Percentiles rank a stretch among this genome's conserved stretches.
These are phyloP conservation scores for Fagopyrum homotropicum DNA, from an alignment of 148 eudicot genomes.

Conservation along the genomic window DNA sequence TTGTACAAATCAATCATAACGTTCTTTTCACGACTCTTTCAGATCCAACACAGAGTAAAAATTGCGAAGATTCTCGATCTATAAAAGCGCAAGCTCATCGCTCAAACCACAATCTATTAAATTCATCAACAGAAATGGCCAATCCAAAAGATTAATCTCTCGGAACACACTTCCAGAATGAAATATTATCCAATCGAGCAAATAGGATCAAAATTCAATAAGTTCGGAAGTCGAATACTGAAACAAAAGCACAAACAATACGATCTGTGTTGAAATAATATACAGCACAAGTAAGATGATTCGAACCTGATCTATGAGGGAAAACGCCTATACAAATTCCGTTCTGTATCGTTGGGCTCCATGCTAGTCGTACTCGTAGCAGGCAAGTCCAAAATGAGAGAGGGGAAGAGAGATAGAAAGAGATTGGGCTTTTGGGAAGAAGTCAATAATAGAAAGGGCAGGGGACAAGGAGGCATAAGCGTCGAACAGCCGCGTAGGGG, in stretches of 20 bases:
- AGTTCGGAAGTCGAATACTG: background rate
- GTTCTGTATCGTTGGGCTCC: slow-evolving; percentile 4
- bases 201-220: background rate
- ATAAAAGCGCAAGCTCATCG: background rate
- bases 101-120: background rate
- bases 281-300: background rate
- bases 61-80: background rate
- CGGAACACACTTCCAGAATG: background rate
- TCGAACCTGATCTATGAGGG: background rate
- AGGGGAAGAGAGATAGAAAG: background rate
- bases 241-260: background rate
- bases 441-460: slow-evolving; percentile 7
- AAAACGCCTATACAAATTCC: background rate
- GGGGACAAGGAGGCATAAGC: background rate
- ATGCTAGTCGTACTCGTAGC: background rate
- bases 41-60: background rate
- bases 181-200: background rate
- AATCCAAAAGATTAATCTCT: background rate
- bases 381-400: background rate
- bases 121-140: background rate
- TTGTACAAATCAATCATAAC: background rate
- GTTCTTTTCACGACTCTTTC: background rate
- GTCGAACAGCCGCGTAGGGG: slow-evolving; percentile 12
- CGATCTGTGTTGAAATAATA: background rate
- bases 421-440: background rate